Percentiles rank a stretch among this genome's conserved stretches.
Evolutionary conservation across 345 rosid genomes (phyloP).

Genomic region (Brassica juncea): DNA sequence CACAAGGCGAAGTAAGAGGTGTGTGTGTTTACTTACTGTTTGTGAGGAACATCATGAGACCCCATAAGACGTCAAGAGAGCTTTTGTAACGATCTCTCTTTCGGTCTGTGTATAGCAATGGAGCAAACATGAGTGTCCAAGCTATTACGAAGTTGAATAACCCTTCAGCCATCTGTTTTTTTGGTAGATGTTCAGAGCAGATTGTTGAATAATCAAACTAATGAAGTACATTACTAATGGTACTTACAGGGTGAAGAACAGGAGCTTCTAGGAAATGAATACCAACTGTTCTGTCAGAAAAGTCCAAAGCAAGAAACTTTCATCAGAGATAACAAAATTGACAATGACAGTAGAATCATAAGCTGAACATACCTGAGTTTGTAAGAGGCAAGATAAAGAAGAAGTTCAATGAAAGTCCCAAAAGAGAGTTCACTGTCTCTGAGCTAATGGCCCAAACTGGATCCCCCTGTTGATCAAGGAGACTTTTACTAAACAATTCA

Average conservation of each 20-base stretch:
- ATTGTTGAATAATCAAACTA: neutral
- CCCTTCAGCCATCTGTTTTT: slow-evolving; percentile 77
- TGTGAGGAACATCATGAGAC: slow-evolving; percentile 94
- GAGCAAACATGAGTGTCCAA: slow-evolving; percentile 99
- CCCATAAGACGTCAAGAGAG: slow-evolving; percentile 79
- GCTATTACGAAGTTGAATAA: slow-evolving; percentile 91
- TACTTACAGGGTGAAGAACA: slow-evolving; percentile 82
- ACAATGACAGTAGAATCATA: neutral
- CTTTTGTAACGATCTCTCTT: slow-evolving; percentile 75
- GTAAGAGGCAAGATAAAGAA: slow-evolving; percentile 83
- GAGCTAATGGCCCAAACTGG: slow-evolving; percentile 89
- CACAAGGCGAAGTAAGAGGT: neutral
- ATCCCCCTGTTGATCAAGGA: slow-evolving; percentile 64
- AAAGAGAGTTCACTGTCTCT: slow-evolving; percentile 66
- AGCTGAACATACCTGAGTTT: slow-evolving; percentile 58
- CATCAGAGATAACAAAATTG: neutral
- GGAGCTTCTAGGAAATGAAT: slow-evolving; percentile 70
- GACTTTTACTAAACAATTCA: neutral
- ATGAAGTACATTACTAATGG: neutral
- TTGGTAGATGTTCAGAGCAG: neutral
- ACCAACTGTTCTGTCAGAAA: slow-evolving; percentile 77
- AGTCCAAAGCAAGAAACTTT: slow-evolving; percentile 22
- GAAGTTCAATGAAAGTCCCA: slow-evolving; percentile 87
- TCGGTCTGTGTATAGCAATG: slow-evolving; percentile 77
- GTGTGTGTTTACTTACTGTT: slow-evolving; percentile 59